Base-by-base conservation (phyloP, 2,329 filamentous ascomycete species). In the Furcasterigmium furcatum region DNA sequence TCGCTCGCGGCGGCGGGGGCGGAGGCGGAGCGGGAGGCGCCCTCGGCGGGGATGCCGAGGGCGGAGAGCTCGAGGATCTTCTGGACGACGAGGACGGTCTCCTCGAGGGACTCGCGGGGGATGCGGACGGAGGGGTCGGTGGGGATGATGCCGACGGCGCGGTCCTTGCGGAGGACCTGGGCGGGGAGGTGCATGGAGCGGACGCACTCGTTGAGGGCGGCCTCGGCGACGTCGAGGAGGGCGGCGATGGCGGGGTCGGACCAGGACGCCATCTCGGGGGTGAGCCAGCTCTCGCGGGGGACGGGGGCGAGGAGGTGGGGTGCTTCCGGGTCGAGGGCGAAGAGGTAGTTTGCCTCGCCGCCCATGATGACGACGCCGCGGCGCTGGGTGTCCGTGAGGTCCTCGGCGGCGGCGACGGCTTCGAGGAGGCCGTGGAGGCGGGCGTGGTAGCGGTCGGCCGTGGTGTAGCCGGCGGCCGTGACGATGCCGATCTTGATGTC, bases 321-420 rank as follows among this genome's bases (percentile, higher is more conserved):
- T 0, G 83, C 82, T 10, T 72, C 66, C 0, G 77, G 70, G 49
- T 83, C 79, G 67, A 87, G 96, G 43, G 83, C 83, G 69, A 97
- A 96, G 43, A 97, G 83, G 65, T 95, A 99, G 70, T 95, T 97
- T 49, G 88, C 90, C 67, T 99, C 94, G 45, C 94, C 94, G 52
- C 94, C 94, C 80, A 99, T 90, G 55, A 99, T 86, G 50, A 97
- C 78, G 6, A 99, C 76, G 55, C 87, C 90, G 55, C 86, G 77
- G 58, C 90, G 89, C 58, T 90, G 84, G 7, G 77, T 62, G 0
- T 77, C 66, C 0, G 85, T 80, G 7, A 95, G 74, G 12, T 68
- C 64, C 1, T 75, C 62, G 1, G 82, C 81, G 6, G 64, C 60
- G 43, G 80, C 78, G 18, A 97, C 80, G 21, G 88, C 87, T 55